Conservation (phyloP, 2,329 filamentous ascomycete species). For the Colletotrichum lindemuthianum region DNA sequence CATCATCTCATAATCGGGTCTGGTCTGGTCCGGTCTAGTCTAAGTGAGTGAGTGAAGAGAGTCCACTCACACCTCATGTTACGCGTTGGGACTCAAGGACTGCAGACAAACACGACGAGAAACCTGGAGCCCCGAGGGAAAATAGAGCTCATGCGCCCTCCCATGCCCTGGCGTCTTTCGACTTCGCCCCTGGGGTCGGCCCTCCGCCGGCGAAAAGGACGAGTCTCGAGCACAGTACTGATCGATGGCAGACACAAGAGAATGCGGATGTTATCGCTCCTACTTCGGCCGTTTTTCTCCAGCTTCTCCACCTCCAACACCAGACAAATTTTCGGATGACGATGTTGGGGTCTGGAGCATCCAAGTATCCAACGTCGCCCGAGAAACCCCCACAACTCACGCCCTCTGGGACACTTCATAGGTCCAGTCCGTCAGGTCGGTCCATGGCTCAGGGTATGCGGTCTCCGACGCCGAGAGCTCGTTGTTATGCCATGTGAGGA, state of each 20-base stretch:
- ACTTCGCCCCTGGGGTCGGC: constrained; percentile 20
- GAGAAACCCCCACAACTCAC: constrained; percentile 1
- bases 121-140: constrained; percentile 21
- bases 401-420: background rate
- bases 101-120: background rate
- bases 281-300: constrained; percentile 34
- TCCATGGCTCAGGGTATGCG: background rate
- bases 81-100: too few species aligned
- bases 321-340: constrained; percentile 29
- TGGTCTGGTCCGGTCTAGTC: too few species aligned
- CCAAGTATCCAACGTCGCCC: constrained; percentile 3
- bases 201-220: constrained; percentile 27
- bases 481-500: too few species aligned
- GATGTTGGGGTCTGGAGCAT: constrained; percentile 27
- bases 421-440: constrained; percentile 23
- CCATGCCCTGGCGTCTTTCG: constrained; percentile 7
- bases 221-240: background rate
- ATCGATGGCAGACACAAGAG: background rate
- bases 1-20: too few species aligned
- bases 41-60: too few species aligned
- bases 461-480: too few species aligned
- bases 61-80: too few species aligned
- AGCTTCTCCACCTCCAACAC: constrained; percentile 27
- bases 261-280: constrained; percentile 30
- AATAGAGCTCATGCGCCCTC: constrained; percentile 18